These are phyloP conservation scores for Beauveria brongniartii DNA, from an alignment of 2,329 filamentous ascomycete genomes.

Conservation along the genomic window DNA sequence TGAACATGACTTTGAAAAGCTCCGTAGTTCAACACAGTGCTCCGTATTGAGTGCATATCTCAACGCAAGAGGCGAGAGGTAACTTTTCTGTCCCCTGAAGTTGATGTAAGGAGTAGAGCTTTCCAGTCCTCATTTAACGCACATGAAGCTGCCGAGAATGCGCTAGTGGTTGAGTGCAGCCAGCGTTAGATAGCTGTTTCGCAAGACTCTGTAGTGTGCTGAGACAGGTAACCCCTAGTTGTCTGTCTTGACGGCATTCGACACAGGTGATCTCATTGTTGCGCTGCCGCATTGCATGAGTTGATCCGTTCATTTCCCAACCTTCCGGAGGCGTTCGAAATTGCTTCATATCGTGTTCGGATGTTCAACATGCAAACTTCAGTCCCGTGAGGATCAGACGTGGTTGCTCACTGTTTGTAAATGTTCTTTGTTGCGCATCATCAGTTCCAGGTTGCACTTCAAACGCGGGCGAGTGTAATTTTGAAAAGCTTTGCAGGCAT, in stretches of 20 bases:
- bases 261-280: background rate
- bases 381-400: background rate
- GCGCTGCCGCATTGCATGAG: background rate
- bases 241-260: background rate
- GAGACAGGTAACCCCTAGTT: background rate
- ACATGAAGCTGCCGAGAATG: background rate
- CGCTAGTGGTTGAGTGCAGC: background rate
- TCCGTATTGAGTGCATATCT: background rate
- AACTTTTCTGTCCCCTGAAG: background rate
- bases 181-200: constrained; percentile 2
- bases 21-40: background rate
- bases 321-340: background rate
- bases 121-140: background rate
- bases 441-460: background rate
- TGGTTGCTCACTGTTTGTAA: background rate
- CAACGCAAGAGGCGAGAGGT: background rate
- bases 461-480: background rate
- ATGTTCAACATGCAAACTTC: background rate
- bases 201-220: background rate
- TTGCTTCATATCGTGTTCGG: background rate
- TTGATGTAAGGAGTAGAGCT: background rate
- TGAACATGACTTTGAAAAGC: background rate
- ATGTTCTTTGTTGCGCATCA: background rate
- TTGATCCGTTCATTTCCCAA: background rate
- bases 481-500: background rate